Percentiles rank a stretch among this genome's conserved stretches.
Conservation (phyloP, 192 early-diverging fungal species). For the Phycomyces nitens region DNA sequence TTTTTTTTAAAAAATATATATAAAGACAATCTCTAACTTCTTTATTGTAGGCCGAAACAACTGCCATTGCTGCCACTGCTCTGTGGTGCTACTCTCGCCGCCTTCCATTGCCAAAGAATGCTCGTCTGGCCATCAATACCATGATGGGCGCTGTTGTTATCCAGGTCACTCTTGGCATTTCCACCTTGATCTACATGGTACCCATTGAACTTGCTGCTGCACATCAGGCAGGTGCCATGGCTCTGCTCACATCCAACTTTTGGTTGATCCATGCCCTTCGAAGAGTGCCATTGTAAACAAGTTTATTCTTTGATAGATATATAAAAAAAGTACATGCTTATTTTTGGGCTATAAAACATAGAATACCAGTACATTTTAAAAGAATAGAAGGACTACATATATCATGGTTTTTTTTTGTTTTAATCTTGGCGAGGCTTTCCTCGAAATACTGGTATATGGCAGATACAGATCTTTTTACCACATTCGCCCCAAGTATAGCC, state of each 20-base stretch:
- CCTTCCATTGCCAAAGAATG: conserved; percentile 65
- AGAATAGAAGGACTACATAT: too few relatives aligned
- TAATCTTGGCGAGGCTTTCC: too few relatives aligned
- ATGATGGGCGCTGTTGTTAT: conserved; percentile 71
- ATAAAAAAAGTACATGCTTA: neutral
- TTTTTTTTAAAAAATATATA: too few relatives aligned
- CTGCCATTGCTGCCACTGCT: conserved; percentile 64
- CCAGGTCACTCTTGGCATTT: conserved; percentile 88
- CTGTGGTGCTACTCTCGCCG: conserved; percentile 75
- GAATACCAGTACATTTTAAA: too few relatives aligned
- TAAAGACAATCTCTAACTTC: too few relatives aligned
- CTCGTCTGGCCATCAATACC: conserved; percentile 65
- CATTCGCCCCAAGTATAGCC: too few relatives aligned
- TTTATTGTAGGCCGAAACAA: conserved; percentile 67
- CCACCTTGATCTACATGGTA: conserved; percentile 90
- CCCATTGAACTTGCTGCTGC: conserved; percentile 90
- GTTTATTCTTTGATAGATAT: conserved; percentile 6
- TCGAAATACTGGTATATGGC: too few relatives aligned
- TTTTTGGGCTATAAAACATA: too few relatives aligned
- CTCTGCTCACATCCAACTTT: conserved; percentile 76
- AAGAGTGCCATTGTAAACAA: conserved; percentile 40
- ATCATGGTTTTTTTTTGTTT: too few relatives aligned
- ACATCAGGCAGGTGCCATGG: conserved; percentile 91
- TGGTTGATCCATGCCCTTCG: conserved; percentile 72
- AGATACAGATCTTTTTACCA: too few relatives aligned